These are phyloP conservation scores for Beauveria brongniartii DNA, from an alignment of 2,329 filamentous ascomycete genomes.

Conservation along the genomic window DNA sequence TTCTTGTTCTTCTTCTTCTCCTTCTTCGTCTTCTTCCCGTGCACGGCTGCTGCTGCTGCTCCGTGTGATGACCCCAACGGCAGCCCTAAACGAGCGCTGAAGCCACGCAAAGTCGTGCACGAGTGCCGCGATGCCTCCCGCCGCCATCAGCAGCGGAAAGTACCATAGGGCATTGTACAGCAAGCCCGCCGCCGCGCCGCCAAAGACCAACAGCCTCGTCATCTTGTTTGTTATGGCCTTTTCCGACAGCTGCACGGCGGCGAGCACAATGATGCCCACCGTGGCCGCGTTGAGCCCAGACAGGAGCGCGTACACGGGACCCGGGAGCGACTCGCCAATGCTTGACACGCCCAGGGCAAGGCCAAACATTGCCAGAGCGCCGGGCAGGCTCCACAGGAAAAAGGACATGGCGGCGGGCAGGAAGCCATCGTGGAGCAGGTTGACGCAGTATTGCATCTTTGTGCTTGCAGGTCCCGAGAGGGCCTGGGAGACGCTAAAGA, in stretches of 20 bases:
- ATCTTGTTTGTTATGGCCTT: slow-evolving; percentile 60
- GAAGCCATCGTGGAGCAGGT: slow-evolving; percentile 54
- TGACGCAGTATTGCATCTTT: slow-evolving; percentile 64
- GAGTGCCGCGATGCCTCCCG: slow-evolving; percentile 43
- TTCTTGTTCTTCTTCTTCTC: too few species aligned
- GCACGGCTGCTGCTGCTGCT: not conserved
- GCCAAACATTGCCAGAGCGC: slow-evolving; percentile 61
- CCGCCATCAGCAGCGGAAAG: slow-evolving; percentile 56
- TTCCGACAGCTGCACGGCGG: slow-evolving; percentile 57
- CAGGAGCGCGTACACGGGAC: slow-evolving; percentile 58
- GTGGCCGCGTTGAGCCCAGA: slow-evolving; percentile 65
- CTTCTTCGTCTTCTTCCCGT: not conserved
- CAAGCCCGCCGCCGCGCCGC: slow-evolving; percentile 55
- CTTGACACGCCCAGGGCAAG: slow-evolving; percentile 56
- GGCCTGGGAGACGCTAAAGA: slow-evolving; percentile 62
- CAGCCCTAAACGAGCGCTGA: slow-evolving; percentile 22
- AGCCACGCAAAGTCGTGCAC: slow-evolving; percentile 49
- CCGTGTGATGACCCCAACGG: not conserved
- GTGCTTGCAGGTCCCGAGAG: slow-evolving; percentile 61
- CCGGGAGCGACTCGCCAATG: slow-evolving; percentile 50
- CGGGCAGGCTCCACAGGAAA: slow-evolving; percentile 60
- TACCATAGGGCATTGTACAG: slow-evolving; percentile 70
- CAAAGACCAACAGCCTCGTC: slow-evolving; percentile 55
- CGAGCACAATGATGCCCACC: slow-evolving; percentile 63
- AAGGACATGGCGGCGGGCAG: slow-evolving; percentile 51